Base-by-base conservation (phyloP, 495 filamentous ascomycete genomes). In the Penicillium nucicola region DNA sequence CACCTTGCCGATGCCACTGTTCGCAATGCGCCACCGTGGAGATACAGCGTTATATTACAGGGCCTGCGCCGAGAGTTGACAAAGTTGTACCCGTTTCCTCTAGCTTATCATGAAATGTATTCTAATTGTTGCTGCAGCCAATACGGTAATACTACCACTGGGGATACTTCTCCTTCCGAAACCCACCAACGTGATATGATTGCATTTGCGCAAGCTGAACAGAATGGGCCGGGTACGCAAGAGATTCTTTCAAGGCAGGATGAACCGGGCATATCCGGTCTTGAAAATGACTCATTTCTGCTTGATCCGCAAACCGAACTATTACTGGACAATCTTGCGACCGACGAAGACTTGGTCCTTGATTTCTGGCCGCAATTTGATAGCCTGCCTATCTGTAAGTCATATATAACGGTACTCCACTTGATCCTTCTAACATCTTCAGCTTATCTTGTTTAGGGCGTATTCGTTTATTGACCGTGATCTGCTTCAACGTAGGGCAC, bases 281-380 rank as follows among this genome's bases (percentile, higher is more conserved):
- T 23, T 14, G 39, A 25, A 11, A 23, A 22, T 23, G 3, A 23
- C 30, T 4, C 5, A 13, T 25, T 25, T 15, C 37, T 34, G 14
- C 35, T 50, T 14, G 58, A 64, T 42, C 25, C 50, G 3, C 53
- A 58, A 1, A 56, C 55, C 1, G 56, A 55, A 20, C 55, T 46
- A 14, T 36, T 67, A 7, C 56, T 67, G 17, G 54, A 56, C 28
- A 49, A 48, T 22, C 56, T 60, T 45, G 58, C 42, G 7, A 35
- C 52, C 4, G 54, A 54, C 3, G 55, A 62, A 17, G 61, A 62
- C 35, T 37, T 59, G 23, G 52, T 51, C 18, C 51, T 62, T 2
- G 60, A 64, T 15, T 67, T 67, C 30, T 67, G 64, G 64, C 61
- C 64, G 4, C 64, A 67, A 42, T 34, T 64, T 9, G 64, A 67